Evolutionary conservation across 2,329 filamentous ascomycete species (phyloP).

Genomic region (Cladophialophora carrionii): DNA sequence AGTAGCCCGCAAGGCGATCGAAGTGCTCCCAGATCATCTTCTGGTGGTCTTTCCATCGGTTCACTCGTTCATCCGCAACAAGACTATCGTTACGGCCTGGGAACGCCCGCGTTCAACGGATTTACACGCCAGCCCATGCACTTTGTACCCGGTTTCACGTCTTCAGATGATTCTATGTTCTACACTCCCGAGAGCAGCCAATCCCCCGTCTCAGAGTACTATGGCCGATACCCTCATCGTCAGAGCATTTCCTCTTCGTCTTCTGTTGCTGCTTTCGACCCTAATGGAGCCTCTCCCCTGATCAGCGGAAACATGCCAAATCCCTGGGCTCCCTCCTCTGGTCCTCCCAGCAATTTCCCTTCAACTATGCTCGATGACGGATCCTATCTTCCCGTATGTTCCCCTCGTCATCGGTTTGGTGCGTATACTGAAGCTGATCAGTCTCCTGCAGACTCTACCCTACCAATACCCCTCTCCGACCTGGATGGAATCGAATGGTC

Average conservation of each 20-base stretch:
- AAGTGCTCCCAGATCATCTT: slow-evolving; percentile 34
- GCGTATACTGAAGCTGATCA: slow-evolving; percentile 40
- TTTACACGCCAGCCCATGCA: slow-evolving; percentile 29
- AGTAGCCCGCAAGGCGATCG: slow-evolving; percentile 33
- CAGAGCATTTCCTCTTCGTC: slow-evolving; percentile 39
- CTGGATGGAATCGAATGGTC: slow-evolving; percentile 47
- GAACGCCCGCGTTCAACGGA: slow-evolving; percentile 33
- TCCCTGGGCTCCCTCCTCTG: slow-evolving; percentile 35
- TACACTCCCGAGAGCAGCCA: slow-evolving; percentile 40
- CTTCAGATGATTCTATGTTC: slow-evolving; percentile 37
- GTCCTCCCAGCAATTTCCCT: slow-evolving; percentile 36
- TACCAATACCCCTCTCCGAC: slow-evolving; percentile 47
- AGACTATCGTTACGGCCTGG: slow-evolving; percentile 33
- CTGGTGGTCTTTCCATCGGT: slow-evolving; percentile 37
- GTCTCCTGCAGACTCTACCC: slow-evolving; percentile 42
- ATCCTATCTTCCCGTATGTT: slow-evolving; percentile 37
- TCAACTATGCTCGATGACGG: slow-evolving; percentile 37
- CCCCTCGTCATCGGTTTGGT: slow-evolving; percentile 33
- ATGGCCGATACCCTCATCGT: slow-evolving; percentile 35
- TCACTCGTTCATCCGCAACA: slow-evolving; percentile 39
- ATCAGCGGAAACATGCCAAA: slow-evolving; percentile 34
- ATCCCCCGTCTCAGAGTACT: slow-evolving; percentile 38
- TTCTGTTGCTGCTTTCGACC: slow-evolving; percentile 37
- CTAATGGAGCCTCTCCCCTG: slow-evolving; percentile 34
- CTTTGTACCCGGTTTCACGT: slow-evolving; percentile 32